Conservation (phyloP, 164 flowering plant genomes). For the Pachysandra terminalis region DNA sequence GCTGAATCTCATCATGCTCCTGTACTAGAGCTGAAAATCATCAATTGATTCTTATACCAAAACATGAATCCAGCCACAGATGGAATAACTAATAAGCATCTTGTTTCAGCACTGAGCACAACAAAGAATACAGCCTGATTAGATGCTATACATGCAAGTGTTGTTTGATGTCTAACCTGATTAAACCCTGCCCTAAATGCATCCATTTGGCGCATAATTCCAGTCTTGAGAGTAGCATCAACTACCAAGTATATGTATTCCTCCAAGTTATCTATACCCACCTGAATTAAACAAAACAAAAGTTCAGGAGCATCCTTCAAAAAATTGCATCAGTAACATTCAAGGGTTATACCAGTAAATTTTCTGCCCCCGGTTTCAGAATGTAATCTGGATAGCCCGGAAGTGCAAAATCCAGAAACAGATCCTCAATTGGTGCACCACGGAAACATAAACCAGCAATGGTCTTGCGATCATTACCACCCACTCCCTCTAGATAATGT, state of each 20-base stretch:
- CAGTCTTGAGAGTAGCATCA: slow-evolving; percentile 86
- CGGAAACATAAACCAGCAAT: slow-evolving; percentile 56
- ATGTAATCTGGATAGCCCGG: slow-evolving; percentile 95
- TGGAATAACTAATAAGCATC: too few species aligned
- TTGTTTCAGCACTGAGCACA: too few species aligned
- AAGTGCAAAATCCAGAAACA: slow-evolving; percentile 87
- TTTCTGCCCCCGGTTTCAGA: slow-evolving; percentile 76
- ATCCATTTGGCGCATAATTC: slow-evolving; percentile 84
- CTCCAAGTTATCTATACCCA: slow-evolving; percentile 74
- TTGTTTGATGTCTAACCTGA: not conserved
- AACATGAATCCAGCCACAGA: too few species aligned
- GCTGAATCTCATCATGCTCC: too few species aligned
- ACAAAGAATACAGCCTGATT: too few species aligned
- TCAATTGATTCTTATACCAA: too few species aligned
- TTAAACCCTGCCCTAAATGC: slow-evolving; percentile 84
- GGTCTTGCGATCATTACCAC: slow-evolving; percentile 38
- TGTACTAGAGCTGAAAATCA: too few species aligned
- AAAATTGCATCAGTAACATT: too few species aligned
- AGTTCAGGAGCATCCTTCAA: too few species aligned
- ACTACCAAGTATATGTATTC: slow-evolving; percentile 82
- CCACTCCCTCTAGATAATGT: slow-evolving; percentile 57
- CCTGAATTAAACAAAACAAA: slow-evolving; percentile 37
- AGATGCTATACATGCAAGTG: too few species aligned
- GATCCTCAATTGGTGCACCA: slow-evolving; percentile 73
- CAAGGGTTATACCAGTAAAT: slow-evolving; percentile 47